Evolutionary conservation across 73 alveolate species (phyloP).

Genomic region (Tetrahymena thermophila): DNA sequence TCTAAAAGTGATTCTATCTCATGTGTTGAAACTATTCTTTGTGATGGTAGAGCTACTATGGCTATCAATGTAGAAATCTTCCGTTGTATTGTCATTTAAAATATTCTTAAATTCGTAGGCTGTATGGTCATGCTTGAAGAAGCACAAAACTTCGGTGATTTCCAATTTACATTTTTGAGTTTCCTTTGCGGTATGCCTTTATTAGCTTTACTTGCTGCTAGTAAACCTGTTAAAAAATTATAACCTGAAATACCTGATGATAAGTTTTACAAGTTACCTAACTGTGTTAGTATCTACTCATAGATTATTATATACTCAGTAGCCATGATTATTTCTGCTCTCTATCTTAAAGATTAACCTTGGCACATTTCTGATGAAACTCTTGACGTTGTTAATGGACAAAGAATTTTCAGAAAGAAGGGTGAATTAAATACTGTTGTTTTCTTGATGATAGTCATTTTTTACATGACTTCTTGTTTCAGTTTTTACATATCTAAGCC

Average conservation of each 20-base stretch:
- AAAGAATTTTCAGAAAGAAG: not conserved
- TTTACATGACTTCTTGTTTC: not conserved
- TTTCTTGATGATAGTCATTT: not conserved
- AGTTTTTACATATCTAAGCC: not conserved
- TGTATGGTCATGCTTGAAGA: not conserved
- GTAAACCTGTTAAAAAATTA: not conserved
- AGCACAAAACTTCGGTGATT: not conserved
- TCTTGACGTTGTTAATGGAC: not conserved
- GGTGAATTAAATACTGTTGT: not conserved
- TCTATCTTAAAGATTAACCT: not conserved
- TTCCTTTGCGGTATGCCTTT: not conserved
- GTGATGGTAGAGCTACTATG: conserved; percentile 36
- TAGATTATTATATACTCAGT: not conserved
- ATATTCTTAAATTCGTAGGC: not conserved
- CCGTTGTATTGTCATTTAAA: not conserved
- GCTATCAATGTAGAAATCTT: conserved; percentile 19
- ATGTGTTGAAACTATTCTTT: conserved; percentile 10
- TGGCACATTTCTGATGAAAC: not conserved
- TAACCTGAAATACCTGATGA: not conserved
- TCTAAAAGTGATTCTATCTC: conserved; percentile 11
- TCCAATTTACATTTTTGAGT: not conserved
- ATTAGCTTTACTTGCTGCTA: not conserved
- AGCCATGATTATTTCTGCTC: not conserved
- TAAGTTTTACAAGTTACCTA: not conserved
- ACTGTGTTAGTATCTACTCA: not conserved